Evolutionary conservation across 2,329 filamentous ascomycete species (phyloP), one percentile per base, ranked within the genome.

Genomic region (Purpureocillium lavendulum): DNA sequence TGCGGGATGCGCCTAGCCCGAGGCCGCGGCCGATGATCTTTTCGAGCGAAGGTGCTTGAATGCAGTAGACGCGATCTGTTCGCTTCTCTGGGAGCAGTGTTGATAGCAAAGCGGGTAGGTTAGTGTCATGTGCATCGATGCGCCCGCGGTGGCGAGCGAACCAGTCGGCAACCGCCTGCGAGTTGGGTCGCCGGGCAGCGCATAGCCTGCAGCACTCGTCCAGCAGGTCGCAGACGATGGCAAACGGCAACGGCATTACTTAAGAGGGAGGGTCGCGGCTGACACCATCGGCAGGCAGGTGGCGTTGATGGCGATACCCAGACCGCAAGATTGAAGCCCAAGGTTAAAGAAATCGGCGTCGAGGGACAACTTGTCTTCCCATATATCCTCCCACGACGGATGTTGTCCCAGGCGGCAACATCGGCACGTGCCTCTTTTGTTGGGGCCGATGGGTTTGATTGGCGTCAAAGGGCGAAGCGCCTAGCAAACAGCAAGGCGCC

Each of bases 31-130:
- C 75, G 13, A 95, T 69, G n/a, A 86, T 73, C 38, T 71, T 76
- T 40, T 80, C 75, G 1, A 95, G 66, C 0, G 65, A 69, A 8
- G 63, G 55, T 6, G 75, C 65, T 52, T 85, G 77, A 1, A 94
- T 67, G 30, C 70, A 73, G 55, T 89, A 94, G 2, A 90, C 84
- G 21, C 87, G 75, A 54, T 94, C 87, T 3, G 78, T 80, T 39
- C 87, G 72, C 47, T 73, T 80, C 45, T 88, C 81, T 0, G 88
- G 87, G 0, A 94, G 72, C 1, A 96, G 61, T 3, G 82, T 80
- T 1, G 84, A 89, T 0, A 94, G 65, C 2, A 95, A 62, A 3
- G 84, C 82, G 1, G 75, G 64, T 2, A 70, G 66, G 50, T 80
- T 66, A 1, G 75, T 76, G 21, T 72, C 66, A 7, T 74, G 62